phyloP scores from a whole-genome alignment of 2,329 filamentous ascomycete genomes.

The Pyricularia sp. region DNA sequence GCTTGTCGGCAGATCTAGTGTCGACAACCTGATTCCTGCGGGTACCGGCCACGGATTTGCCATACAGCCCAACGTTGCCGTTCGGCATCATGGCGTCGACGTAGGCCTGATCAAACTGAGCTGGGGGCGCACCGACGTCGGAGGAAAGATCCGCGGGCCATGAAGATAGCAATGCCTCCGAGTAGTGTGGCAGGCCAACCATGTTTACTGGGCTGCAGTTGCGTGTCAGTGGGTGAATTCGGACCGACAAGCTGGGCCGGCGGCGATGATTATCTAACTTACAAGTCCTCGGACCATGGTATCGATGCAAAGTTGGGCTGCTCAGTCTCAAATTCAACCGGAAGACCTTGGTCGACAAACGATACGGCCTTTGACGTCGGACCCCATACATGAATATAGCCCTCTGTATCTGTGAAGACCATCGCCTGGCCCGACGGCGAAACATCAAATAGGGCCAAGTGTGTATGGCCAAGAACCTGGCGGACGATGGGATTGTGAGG shows the following conservation, averaged over 20 bases:
- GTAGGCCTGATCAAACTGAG: conserved; percentile 63
- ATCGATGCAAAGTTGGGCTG: conserved; percentile 28
- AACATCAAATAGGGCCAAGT: conserved; percentile 73
- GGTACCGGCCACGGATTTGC: conserved; percentile 63
- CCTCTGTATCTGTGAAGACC: conserved; percentile 70
- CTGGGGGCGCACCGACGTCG: conserved; percentile 75
- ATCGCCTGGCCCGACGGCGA: conserved; percentile 82
- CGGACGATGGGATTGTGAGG: conserved; percentile 79
- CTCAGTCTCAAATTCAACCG: conserved; percentile 66
- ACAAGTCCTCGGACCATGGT: conserved; percentile 31
- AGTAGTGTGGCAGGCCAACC: conserved; percentile 88
- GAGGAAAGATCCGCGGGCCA: conserved; percentile 81
- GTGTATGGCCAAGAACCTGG: conserved; percentile 68
- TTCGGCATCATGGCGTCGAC: conserved; percentile 58
- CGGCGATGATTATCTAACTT: background rate
- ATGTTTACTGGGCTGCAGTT: conserved; percentile 61
- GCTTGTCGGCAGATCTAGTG: conserved; percentile 54
- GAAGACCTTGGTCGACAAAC: conserved; percentile 73
- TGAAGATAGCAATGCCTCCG: conserved; percentile 75
- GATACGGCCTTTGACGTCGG: conserved; percentile 69
- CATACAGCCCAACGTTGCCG: conserved; percentile 65
- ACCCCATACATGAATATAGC: conserved; percentile 77
- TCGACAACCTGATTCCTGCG: conserved; percentile 78
- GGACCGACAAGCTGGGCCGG: background rate
- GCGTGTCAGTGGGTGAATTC: conserved; percentile 9